Evolutionary conservation across 2,329 filamentous ascomycete species (phyloP).

Genomic region (Arthrinium puccinioides): DNA sequence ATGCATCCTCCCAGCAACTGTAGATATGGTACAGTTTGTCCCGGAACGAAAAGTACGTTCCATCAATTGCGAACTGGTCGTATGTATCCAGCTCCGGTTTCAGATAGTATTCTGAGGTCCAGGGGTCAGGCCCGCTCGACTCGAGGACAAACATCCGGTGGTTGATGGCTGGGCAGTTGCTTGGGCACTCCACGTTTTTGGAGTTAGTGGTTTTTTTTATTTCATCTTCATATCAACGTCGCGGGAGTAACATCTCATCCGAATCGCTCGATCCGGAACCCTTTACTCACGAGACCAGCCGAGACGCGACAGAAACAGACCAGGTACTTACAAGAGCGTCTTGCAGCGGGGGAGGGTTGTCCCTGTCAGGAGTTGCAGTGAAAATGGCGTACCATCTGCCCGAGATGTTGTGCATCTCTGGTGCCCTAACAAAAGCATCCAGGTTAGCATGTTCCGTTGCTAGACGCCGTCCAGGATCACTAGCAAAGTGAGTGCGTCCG

Average conservation of each 20-base stretch:
- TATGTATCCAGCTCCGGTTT: constrained; percentile 26
- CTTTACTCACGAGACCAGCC: no score
- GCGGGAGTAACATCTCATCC: no score
- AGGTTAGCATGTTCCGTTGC: no score
- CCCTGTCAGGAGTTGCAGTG: constrained; percentile 24
- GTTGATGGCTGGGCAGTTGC: constrained; percentile 27
- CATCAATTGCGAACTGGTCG: constrained; percentile 28
- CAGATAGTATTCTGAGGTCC: constrained; percentile 22
- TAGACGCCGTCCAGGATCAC: no score
- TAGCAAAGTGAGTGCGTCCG: no score
- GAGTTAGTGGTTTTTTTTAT: no score
- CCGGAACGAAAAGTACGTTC: constrained; percentile 24
- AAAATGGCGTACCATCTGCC: constrained; percentile 26
- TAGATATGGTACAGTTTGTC: constrained; percentile 26
- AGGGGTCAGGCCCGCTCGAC: constrained; percentile 21
- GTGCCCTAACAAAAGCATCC: constrained; percentile 17
- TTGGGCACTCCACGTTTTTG: no score
- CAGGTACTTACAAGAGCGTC: no score
- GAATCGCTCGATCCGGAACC: no score
- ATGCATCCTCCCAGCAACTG: constrained; percentile 27
- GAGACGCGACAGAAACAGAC: no score
- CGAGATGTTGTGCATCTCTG: constrained; percentile 26
- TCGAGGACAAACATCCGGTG: constrained; percentile 29
- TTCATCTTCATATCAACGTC: no score
- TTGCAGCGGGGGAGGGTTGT: constrained; percentile 23